phyloP scores from a whole-genome alignment of 768 basidiomycete genomes.

The Boletus speciosus region DNA sequence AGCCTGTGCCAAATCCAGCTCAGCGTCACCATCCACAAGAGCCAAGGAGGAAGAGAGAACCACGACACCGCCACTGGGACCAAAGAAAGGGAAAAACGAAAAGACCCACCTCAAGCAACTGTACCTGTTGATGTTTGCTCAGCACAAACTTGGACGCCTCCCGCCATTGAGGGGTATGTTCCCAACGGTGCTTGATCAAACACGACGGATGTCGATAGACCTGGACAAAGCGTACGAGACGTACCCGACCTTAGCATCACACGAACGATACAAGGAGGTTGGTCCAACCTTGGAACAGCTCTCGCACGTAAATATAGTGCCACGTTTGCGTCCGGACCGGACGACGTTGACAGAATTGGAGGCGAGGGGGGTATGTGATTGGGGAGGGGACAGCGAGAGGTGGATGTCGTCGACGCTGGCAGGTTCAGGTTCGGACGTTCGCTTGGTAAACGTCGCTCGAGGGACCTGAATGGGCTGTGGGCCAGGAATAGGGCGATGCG shows the following conservation, averaged over 20 bases:
- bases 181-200: constrained; percentile 97
- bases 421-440: constrained; percentile 1
- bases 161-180: constrained; percentile 94
- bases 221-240: constrained; percentile 33
- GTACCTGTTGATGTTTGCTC: constrained; percentile 97
- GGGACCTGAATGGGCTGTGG: constrained; percentile 15
- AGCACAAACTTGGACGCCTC: constrained; percentile 87
- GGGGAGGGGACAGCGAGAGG: constrained; percentile 10
- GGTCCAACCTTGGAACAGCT: constrained; percentile 81
- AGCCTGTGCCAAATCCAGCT: constrained; percentile 47
- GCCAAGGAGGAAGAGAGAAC: background rate
- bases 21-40: background rate
- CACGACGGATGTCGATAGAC: constrained; percentile 92
- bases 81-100: background rate
- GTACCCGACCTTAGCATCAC: background rate
- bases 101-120: constrained; percentile 74
- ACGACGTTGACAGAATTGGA: constrained; percentile 15
- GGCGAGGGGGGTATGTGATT: constrained; percentile 1
- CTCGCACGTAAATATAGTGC: constrained; percentile 87
- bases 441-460: background rate
- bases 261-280: constrained; percentile 4
- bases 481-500: constrained; percentile 14
- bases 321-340: constrained; percentile 68
- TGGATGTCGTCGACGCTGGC: constrained; percentile 17
- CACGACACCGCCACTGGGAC: background rate